phyloP scores from a whole-genome alignment of 306 rosid species.

The Datisca glomerata region DNA sequence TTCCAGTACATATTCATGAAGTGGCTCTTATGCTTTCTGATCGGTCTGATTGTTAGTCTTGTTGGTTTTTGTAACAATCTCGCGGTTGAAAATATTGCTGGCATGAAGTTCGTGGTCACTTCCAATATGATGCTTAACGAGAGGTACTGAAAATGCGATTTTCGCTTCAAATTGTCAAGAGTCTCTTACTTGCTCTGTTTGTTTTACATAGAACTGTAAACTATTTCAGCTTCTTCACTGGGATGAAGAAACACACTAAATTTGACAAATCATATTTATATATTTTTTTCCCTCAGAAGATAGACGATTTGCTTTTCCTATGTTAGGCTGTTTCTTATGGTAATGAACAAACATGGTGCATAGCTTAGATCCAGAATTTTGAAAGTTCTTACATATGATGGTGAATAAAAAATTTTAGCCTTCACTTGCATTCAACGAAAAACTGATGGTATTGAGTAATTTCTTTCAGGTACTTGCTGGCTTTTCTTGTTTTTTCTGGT shows the following conservation, averaged over 20 bases:
- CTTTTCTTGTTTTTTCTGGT: slow-evolving; percentile 48
- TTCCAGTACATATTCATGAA: slow-evolving; percentile 59
- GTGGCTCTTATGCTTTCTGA: slow-evolving; percentile 60
- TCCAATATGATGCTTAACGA: slow-evolving; percentile 75
- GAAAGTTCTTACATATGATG: too few species aligned
- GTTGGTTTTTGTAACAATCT: slow-evolving; percentile 73
- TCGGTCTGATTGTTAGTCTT: slow-evolving; percentile 55
- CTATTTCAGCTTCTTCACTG: not conserved
- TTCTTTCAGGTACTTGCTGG: slow-evolving; percentile 48
- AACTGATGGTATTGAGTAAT: slow-evolving; percentile 14
- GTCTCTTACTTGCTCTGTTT: not conserved
- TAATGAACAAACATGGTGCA: not conserved
- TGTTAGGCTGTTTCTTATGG: too few species aligned
- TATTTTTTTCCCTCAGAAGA: too few species aligned
- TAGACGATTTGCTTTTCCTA: too few species aligned
- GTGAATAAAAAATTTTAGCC: too few species aligned
- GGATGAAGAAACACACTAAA: too few species aligned
- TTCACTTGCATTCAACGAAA: too few species aligned
- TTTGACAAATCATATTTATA: too few species aligned
- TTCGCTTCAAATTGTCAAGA: not conserved
- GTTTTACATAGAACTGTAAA: not conserved
- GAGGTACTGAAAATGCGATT: slow-evolving; percentile 21
- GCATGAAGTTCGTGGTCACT: slow-evolving; percentile 76
- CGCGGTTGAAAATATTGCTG: slow-evolving; percentile 92
- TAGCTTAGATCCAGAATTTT: not conserved